Evolutionary conservation across 768 basidiomycete species (phyloP).

Genomic region (Termitomyces sp.): DNA sequence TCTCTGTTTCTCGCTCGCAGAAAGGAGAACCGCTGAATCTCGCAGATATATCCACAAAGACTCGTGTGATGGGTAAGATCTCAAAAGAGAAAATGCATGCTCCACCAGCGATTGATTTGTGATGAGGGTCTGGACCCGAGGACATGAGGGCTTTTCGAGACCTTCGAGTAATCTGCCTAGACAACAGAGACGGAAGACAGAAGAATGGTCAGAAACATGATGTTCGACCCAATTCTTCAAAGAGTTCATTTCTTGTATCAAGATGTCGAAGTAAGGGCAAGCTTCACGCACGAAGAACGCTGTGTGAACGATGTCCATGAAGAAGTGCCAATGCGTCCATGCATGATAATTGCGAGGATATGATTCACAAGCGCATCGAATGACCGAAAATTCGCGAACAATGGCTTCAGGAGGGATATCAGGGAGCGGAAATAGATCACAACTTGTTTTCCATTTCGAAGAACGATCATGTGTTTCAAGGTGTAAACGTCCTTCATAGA

Average conservation of each 20-base stretch:
- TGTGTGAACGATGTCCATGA: slow-evolving; percentile 31
- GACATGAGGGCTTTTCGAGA: slow-evolving; percentile 6
- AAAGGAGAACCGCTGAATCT: slow-evolving; percentile 5
- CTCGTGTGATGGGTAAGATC: slow-evolving; percentile 51
- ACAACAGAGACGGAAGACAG: slow-evolving; percentile 48
- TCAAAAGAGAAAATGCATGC: slow-evolving; percentile 47
- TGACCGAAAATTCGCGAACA: slow-evolving; percentile 42
- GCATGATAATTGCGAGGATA: slow-evolving; percentile 75
- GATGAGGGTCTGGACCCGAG: not conserved
- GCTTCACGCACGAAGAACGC: slow-evolving; percentile 11
- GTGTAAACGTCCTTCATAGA: slow-evolving; percentile 20
- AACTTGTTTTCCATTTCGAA: slow-evolving; percentile 20
- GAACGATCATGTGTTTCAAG: not conserved
- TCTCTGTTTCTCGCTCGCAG: not conserved
- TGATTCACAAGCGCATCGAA: slow-evolving; percentile 46
- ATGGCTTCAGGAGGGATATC: slow-evolving; percentile 32
- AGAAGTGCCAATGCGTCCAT: slow-evolving; percentile 58
- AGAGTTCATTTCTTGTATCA: slow-evolving; percentile 32
- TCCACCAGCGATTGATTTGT: slow-evolving; percentile 17
- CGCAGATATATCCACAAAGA: slow-evolving; percentile 62
- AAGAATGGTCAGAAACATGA: slow-evolving; percentile 67
- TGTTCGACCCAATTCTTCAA: slow-evolving; percentile 49
- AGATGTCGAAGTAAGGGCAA: slow-evolving; percentile 23
- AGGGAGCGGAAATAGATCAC: slow-evolving; percentile 23
- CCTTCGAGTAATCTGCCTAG: slow-evolving; percentile 27